Conservation (phyloP, 441 rosid species). For the Gossypium gossypioides region DNA sequence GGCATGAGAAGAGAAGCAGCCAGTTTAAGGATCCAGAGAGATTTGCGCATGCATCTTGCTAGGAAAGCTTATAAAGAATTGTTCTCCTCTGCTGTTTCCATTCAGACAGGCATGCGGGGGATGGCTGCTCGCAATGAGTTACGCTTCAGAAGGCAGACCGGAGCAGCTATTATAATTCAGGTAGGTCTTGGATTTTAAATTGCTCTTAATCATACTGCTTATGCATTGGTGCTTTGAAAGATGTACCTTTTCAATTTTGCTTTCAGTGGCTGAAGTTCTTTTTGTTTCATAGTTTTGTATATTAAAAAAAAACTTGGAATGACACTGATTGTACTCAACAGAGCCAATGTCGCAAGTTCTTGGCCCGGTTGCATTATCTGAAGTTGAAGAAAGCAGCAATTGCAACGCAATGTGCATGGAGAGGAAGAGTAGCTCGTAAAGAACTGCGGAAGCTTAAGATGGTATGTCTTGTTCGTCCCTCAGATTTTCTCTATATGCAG, state of each 20-base stretch:
- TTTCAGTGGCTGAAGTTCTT: constrained; percentile 2
- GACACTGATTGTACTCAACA: constrained; percentile 26
- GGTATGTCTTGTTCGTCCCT: constrained; percentile 34
- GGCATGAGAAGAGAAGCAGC: constrained; percentile 75
- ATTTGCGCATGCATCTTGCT: constrained; percentile 73
- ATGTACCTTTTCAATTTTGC: constrained; percentile 3
- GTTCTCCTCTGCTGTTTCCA: constrained; percentile 47
- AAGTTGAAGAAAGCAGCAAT: constrained; percentile 70
- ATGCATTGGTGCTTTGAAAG: constrained; percentile 1
- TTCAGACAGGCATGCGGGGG: constrained; percentile 85
- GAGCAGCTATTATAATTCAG: constrained; percentile 74
- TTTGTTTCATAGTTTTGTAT: background rate
- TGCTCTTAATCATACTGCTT: background rate
- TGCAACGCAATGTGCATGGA: constrained; percentile 88
- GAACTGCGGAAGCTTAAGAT: constrained; percentile 87
- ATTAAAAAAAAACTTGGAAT: constrained; percentile 1
- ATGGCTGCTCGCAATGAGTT: constrained; percentile 77
- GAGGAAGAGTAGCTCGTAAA: constrained; percentile 75
- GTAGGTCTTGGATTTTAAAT: constrained; percentile 20
- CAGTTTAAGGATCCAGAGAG: constrained; percentile 66
- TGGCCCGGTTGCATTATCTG: constrained; percentile 48
- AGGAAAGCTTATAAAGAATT: constrained; percentile 57
- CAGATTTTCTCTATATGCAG: background rate
- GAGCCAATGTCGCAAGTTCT: constrained; percentile 76
- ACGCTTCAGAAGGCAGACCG: constrained; percentile 56